Percentiles rank a stretch among this genome's conserved stretches.
Evolutionary conservation across 345 rosid species (phyloP).

Genomic region (Eucalyptus erythrocorys): DNA sequence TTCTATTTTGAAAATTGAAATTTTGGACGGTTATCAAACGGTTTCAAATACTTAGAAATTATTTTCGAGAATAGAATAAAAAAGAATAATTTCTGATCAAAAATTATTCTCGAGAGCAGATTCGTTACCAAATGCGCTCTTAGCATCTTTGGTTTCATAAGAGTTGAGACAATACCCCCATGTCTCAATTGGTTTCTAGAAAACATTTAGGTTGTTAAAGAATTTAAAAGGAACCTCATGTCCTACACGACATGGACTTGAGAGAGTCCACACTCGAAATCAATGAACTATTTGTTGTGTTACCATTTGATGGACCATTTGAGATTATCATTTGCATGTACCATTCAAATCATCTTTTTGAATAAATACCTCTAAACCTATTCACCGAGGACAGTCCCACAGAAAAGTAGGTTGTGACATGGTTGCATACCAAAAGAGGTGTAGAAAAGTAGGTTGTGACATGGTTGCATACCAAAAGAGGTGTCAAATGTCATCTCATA

Average conservation of each 20-base stretch:
- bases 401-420: neutral
- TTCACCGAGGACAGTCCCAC: neutral
- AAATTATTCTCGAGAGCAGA: too few relatives aligned
- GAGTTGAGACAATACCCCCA: neutral
- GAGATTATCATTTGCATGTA: neutral
- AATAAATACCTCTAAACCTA: neutral
- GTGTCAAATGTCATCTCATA: neutral
- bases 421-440: too few relatives aligned
- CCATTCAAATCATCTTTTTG: too few relatives aligned
- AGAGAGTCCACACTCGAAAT: too few relatives aligned
- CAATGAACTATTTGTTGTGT: neutral
- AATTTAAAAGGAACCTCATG: neutral
- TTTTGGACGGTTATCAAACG: too few relatives aligned
- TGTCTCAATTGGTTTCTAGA: neutral
- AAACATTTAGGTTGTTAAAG: too few relatives aligned
- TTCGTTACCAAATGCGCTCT: too few relatives aligned
- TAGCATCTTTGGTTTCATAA: rapidly evolving
- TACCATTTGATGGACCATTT: neutral
- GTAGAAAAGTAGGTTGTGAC: neutral
- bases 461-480: neutral
- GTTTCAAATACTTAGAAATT: too few relatives aligned
- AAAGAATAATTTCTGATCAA: too few relatives aligned
- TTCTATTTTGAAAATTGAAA: too few relatives aligned
- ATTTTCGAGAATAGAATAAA: too few relatives aligned
- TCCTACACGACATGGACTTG: neutral